Evolutionary conservation across 176 grass and related monocot genomes (phyloP).

Genomic region (Aegilops speltoides): DNA sequence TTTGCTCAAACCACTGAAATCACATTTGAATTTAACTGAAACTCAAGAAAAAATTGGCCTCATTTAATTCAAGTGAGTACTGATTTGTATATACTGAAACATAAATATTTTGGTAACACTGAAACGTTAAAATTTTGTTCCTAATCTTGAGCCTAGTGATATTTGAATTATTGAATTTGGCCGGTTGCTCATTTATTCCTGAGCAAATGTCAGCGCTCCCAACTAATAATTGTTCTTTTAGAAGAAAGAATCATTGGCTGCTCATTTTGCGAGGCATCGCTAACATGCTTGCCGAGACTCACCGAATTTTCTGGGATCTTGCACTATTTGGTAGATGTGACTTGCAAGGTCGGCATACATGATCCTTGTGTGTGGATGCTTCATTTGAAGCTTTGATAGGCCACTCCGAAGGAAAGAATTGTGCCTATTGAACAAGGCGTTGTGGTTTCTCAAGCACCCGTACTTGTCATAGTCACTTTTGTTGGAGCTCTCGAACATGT

Average conservation of each 20-base stretch:
- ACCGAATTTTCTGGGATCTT: neutral
- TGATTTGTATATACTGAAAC: neutral
- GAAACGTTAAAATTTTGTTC: neutral
- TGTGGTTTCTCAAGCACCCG: neutral
- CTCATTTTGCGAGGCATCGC: neutral
- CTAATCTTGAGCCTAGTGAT: neutral
- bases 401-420: neutral
- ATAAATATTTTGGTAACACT: neutral
- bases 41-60: neutral
- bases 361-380: neutral
- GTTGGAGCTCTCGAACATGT: neutral
- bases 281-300: neutral
- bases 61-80: neutral
- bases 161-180: neutral
- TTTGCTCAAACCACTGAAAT: neutral
- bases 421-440: neutral
- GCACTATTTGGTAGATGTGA: conserved; percentile 2
- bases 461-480: neutral
- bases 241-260: neutral
- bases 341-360: neutral
- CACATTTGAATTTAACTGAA: neutral
- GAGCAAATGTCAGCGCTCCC: neutral
- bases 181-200: neutral
- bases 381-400: neutral
- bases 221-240: neutral